These are phyloP conservation scores for Malbranchea zuffiana DNA, from an alignment of 2,329 filamentous ascomycete species.

Conservation along the genomic window DNA sequence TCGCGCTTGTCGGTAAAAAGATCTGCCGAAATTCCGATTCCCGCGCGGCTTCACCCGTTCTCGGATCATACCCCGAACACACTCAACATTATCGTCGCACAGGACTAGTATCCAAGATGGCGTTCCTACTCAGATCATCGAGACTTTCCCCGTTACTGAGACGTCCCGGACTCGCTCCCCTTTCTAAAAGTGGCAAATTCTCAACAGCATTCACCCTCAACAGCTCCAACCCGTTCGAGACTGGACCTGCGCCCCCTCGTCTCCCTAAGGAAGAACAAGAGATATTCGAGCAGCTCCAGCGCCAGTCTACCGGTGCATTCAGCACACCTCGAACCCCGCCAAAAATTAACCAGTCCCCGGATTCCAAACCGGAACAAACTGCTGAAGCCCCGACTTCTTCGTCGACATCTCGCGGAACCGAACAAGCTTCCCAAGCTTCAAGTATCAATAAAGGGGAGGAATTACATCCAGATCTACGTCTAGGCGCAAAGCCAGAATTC, in stretches of 20 bases:
- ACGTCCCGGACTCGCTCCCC: no score
- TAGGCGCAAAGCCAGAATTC: slow-evolving; percentile 81
- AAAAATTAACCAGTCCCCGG: slow-evolving; percentile 42
- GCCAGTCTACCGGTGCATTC: slow-evolving; percentile 62
- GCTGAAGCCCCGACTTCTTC: slow-evolving; percentile 7
- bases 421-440: background rate
- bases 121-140: background rate
- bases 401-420: slow-evolving; percentile 17
- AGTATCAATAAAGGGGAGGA: slow-evolving; percentile 43
- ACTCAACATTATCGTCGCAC: no score
- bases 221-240: slow-evolving; percentile 25
- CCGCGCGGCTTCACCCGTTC: no score
- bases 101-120: slow-evolving; percentile 2
- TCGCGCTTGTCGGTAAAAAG: no score
- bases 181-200: no score
- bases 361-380: slow-evolving; percentile 22
- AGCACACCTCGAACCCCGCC: slow-evolving; percentile 47
- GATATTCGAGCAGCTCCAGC: slow-evolving; percentile 78
- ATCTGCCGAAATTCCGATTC: no score
- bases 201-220: slow-evolving; percentile 14
- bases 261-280: slow-evolving; percentile 83
- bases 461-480: slow-evolving; percentile 58
- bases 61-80: no score
- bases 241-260: slow-evolving; percentile 63
- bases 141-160: no score